These are phyloP conservation scores for Termitomyces sp. DNA, from an alignment of 768 basidiomycete genomes.

Conservation along the genomic window DNA sequence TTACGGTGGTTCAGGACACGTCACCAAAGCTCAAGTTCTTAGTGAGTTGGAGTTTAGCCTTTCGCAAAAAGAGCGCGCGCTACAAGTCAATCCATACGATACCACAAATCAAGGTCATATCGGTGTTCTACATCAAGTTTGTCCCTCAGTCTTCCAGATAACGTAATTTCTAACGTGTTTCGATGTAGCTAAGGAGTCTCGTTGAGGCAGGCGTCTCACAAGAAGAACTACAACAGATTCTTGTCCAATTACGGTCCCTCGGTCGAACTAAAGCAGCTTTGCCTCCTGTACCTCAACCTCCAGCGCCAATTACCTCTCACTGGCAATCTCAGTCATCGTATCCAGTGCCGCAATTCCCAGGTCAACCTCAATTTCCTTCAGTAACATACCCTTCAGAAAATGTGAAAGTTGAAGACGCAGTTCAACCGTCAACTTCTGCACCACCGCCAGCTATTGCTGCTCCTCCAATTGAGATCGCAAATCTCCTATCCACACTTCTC, in stretches of 20 bases:
- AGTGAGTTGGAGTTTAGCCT: conserved; percentile 80
- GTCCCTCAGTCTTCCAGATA: conserved; percentile 16
- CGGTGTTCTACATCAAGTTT: conserved; percentile 73
- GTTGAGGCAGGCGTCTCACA: conserved; percentile 80
- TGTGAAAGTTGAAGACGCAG: conserved; percentile 16
- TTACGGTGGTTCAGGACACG: conserved; percentile 36
- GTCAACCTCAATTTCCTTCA: conserved; percentile 14
- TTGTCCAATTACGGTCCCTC: conserved; percentile 61
- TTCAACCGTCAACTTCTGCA: conserved; percentile 21
- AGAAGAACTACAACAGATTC: conserved; percentile 72
- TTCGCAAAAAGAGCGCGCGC: conserved; percentile 69
- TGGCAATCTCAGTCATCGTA: conserved; percentile 17
- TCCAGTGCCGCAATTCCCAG: conserved; percentile 12
- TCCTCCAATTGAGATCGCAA: conserved; percentile 40
- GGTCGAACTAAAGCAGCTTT: conserved; percentile 39
- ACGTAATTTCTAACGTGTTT: not conserved
- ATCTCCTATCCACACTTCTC: conserved; percentile 61
- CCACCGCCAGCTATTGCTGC: conserved; percentile 21
- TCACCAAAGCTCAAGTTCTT: conserved; percentile 75
- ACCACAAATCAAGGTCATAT: conserved; percentile 63
- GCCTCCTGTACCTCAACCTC: conserved; percentile 18
- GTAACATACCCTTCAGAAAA: conserved; percentile 9
- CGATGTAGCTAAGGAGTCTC: conserved; percentile 55
- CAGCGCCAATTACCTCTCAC: conserved; percentile 12
- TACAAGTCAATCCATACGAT: conserved; percentile 76